Conservation (phyloP, 2,329 filamentous ascomycete genomes). For the Colletotrichum salicis region DNA sequence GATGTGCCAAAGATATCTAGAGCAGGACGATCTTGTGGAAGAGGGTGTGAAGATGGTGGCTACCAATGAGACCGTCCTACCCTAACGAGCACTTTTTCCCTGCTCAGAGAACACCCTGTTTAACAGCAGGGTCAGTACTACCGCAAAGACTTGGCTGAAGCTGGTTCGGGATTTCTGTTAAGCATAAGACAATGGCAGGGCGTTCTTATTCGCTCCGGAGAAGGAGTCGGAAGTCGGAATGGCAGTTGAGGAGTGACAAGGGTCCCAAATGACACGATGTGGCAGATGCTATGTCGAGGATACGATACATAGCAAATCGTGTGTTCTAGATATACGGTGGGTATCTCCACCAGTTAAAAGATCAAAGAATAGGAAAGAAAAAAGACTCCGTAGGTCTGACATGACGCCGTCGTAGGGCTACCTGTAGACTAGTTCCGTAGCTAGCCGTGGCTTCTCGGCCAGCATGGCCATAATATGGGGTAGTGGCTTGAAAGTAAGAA, state of each 20-base stretch:
- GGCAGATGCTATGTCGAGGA: not conserved
- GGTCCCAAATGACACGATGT: conserved; percentile 3
- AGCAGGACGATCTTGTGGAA: conserved; percentile 30
- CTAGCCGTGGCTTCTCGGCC: conserved; percentile 24
- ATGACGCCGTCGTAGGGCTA: conserved; percentile 28
- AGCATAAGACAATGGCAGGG: conserved; percentile 30
- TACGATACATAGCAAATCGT: not conserved
- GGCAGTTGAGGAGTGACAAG: conserved; percentile 27
- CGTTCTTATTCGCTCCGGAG: conserved; percentile 8
- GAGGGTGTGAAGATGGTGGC: conserved; percentile 31
- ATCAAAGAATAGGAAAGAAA: not conserved
- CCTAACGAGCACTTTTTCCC: conserved; percentile 12
- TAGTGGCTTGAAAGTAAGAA: not conserved
- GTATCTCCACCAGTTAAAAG: not conserved
- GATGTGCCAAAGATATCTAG: conserved; percentile 27
- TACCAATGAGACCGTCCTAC: conserved; percentile 5
- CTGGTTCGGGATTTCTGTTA: conserved; percentile 26
- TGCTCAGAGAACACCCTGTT: conserved; percentile 14
- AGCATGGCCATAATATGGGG: conserved; percentile 22
- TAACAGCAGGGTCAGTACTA: conserved; percentile 15
- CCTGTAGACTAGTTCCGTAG: conserved; percentile 12
- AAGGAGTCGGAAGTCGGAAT: conserved; percentile 33
- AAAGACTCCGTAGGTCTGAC: conserved; percentile 17
- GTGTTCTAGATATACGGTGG: not conserved
- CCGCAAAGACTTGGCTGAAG: conserved; percentile 6